These are phyloP conservation scores for Lachnellula cervina DNA, from an alignment of 2,329 filamentous ascomycete genomes.

Conservation along the genomic window DNA sequence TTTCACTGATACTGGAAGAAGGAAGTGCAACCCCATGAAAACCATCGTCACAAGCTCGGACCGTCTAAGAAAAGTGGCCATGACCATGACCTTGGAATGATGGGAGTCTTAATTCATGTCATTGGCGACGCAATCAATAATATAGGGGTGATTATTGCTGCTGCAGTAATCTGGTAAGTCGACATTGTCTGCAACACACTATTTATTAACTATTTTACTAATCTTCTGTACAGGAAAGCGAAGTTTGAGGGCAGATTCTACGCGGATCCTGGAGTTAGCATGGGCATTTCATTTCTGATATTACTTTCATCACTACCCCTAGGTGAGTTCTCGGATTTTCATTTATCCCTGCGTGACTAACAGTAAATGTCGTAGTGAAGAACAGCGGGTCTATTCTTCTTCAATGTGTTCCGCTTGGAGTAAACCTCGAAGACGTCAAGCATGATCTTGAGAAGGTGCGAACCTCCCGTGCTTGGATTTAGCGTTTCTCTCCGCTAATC, in stretches of 20 bases:
- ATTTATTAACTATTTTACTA: no score
- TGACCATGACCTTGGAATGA: slow-evolving; percentile 61
- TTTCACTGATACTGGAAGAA: not conserved
- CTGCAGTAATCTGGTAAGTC: slow-evolving; percentile 58
- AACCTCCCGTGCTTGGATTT: not conserved
- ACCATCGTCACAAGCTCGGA: slow-evolving; percentile 43
- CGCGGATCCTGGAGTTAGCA: slow-evolving; percentile 64
- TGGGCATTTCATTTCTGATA: slow-evolving; percentile 71
- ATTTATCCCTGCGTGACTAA: not conserved
- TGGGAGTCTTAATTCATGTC: slow-evolving; percentile 67
- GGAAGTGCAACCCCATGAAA: slow-evolving; percentile 34
- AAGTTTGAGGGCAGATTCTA: slow-evolving; percentile 58
- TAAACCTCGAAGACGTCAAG: slow-evolving; percentile 58
- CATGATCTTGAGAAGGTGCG: slow-evolving; percentile 62
- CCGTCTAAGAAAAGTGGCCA: slow-evolving; percentile 29
- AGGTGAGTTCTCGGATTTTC: slow-evolving; percentile 8
- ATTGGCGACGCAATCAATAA: slow-evolving; percentile 73
- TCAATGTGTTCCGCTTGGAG: slow-evolving; percentile 57
- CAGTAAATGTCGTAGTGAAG: slow-evolving; percentile 37
- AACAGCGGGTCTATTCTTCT: slow-evolving; percentile 61
- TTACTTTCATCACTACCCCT: slow-evolving; percentile 59
- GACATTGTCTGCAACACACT: no score
- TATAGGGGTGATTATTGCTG: slow-evolving; percentile 66
- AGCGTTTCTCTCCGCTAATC: not conserved
- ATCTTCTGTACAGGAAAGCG: slow-evolving; percentile 33